Evolutionary conservation across 208 protist genomes (phyloP).

Genomic region (Wallacemonas sp.): DNA sequence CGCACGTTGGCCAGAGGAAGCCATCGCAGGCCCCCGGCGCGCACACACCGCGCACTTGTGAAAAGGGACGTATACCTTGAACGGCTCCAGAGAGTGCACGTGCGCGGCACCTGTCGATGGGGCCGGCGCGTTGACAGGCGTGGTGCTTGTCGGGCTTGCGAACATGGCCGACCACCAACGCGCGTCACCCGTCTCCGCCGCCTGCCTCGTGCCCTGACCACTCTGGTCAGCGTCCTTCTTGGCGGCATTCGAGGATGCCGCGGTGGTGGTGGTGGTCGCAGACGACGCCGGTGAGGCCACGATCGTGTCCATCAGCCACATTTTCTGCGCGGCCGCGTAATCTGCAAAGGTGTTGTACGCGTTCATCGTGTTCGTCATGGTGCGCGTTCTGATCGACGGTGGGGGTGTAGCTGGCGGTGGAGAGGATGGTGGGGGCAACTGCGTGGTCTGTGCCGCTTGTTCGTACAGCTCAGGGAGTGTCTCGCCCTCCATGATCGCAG

Average conservation of each 20-base stretch:
- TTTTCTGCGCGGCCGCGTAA: background rate
- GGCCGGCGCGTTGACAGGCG: background rate
- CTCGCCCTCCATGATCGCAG: slow-evolving; percentile 13
- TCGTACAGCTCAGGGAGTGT: background rate
- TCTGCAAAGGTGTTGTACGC: slow-evolving; percentile 2
- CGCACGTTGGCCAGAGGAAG: background rate
- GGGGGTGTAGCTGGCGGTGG: background rate
- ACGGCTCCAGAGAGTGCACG: slow-evolving; percentile 23
- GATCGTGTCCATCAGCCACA: background rate
- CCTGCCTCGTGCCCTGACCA: no score
- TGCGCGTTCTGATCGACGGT: background rate
- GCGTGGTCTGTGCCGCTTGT: no score
- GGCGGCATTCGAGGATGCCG: background rate
- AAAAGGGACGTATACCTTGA: slow-evolving; percentile 10
- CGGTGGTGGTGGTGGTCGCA: background rate
- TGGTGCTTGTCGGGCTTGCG: background rate
- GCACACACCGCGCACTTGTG: background rate
- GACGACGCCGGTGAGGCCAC: background rate
- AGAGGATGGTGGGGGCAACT: background rate
- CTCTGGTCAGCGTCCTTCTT: background rate
- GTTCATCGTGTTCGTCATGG: background rate
- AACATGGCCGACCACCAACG: slow-evolving; percentile 3
- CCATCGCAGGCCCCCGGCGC: background rate
- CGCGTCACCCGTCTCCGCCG: background rate
- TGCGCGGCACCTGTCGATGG: slow-evolving; percentile 2